These are phyloP conservation scores for Vanderwaltozyma verrucispora DNA, from an alignment of 805 yeast species.

Conservation along the genomic window DNA sequence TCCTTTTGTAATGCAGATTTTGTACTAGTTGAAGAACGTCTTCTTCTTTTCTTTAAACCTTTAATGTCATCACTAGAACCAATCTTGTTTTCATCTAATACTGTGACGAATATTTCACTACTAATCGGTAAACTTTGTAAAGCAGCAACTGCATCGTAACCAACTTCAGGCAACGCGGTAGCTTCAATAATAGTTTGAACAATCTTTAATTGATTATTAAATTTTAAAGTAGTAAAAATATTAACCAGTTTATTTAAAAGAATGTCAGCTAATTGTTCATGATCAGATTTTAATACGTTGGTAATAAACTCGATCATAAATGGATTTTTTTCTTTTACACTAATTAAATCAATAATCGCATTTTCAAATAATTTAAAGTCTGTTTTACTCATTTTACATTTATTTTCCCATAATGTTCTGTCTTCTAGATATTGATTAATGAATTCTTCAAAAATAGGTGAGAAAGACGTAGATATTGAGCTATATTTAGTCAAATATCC, in stretches of 20 bases:
- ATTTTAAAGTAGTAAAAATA: constrained; percentile 48
- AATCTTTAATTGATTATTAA: constrained; percentile 47
- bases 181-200: constrained; percentile 53
- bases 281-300: constrained; percentile 38
- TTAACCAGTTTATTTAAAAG: constrained; percentile 42
- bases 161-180: constrained; percentile 31
- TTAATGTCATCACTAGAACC: constrained; percentile 33
- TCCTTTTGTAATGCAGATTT: constrained; percentile 64
- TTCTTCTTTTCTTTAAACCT: constrained; percentile 53
- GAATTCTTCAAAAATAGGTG: constrained; percentile 38
- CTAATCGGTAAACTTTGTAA: constrained; percentile 46
- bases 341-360: constrained; percentile 47
- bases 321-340: constrained; percentile 47
- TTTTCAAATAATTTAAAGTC: constrained; percentile 46
- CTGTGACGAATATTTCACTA: constrained; percentile 44
- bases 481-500: constrained; percentile 32
- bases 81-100: constrained; percentile 52
- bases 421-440: constrained; percentile 35
- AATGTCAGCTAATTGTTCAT: constrained; percentile 34
- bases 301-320: constrained; percentile 54
- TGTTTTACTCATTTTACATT: constrained; percentile 40
- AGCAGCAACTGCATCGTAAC: constrained; percentile 44
- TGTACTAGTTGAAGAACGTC: constrained; percentile 71
- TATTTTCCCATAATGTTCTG: constrained; percentile 36
- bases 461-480: constrained; percentile 27